Conservation (phyloP, 305 asterid species). For the Vinca major region DNA sequence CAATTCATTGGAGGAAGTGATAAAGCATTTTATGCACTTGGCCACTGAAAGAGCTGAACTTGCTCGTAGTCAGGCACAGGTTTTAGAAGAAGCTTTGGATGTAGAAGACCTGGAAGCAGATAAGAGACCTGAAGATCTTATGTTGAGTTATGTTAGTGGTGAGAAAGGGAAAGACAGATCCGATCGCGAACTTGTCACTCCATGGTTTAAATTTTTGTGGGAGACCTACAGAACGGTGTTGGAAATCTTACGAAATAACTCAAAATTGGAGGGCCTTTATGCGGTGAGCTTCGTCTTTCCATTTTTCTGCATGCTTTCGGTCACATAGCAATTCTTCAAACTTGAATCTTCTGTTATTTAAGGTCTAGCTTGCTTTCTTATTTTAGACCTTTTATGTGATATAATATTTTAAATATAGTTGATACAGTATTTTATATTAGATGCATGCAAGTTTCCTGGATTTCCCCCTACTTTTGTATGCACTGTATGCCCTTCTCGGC, state of each 20-base stretch:
- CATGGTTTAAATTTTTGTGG: slow-evolving; percentile 98
- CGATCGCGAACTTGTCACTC: slow-evolving; percentile 96
- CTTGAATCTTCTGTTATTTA: not conserved
- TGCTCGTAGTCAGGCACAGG: slow-evolving; percentile 86
- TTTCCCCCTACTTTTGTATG: not conserved
- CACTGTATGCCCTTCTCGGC: not conserved
- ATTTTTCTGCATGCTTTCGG: not conserved
- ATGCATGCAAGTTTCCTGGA: not conserved
- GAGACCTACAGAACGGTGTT: slow-evolving; percentile 91
- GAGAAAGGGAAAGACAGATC: slow-evolving; percentile 97
- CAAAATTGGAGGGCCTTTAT: slow-evolving; percentile 78
- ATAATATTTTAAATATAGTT: too few relatives aligned
- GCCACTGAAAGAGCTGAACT: slow-evolving; percentile 85
- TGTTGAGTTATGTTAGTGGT: slow-evolving; percentile 96
- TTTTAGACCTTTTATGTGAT: not conserved
- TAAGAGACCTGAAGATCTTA: slow-evolving; percentile 91
- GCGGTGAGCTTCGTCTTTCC: slow-evolving; percentile 44
- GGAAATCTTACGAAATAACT: slow-evolving; percentile 86
- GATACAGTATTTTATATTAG: not conserved
- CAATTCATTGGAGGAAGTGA: slow-evolving; percentile 83
- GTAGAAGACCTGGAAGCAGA: slow-evolving; percentile 96
- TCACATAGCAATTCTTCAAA: not conserved
- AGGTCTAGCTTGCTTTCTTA: not conserved
- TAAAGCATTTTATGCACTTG: slow-evolving; percentile 94
- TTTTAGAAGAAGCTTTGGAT: slow-evolving; percentile 82